Evolutionary conservation across 257 asterid species (phyloP).

Genomic region (Petunia axillaris): DNA sequence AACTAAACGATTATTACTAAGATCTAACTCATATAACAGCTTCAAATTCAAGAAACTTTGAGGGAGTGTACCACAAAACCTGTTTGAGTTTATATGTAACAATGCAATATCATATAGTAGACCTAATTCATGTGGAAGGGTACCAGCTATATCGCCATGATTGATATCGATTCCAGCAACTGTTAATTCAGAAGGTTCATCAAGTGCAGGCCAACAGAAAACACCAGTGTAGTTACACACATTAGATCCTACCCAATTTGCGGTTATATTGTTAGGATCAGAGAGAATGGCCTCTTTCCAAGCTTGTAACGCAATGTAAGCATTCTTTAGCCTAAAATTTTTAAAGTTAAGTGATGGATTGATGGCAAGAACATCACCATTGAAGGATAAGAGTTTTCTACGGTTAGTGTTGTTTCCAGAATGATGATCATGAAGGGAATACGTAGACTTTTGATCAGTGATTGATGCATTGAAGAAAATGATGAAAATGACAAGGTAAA

Average conservation of each 20-base stretch:
- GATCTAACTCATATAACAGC: constrained; percentile 62
- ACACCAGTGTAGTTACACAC: constrained; percentile 71
- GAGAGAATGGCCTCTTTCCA: constrained; percentile 65
- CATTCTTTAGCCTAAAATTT: constrained; percentile 55
- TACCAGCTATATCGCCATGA: constrained; percentile 62
- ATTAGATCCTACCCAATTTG: constrained; percentile 57
- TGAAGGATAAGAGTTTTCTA: constrained; percentile 45
- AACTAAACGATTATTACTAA: constrained; percentile 60
- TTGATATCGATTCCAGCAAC: constrained; percentile 71
- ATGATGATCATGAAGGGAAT: neutral
- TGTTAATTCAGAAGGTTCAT: constrained; percentile 45
- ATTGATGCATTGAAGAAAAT: constrained; percentile 31
- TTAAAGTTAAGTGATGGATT: constrained; percentile 44
- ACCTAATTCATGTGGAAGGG: constrained; percentile 61
- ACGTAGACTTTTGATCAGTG: constrained; percentile 5
- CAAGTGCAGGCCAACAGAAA: constrained; percentile 62
- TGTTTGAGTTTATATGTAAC: constrained; percentile 62
- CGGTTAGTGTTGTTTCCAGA: constrained; percentile 20
- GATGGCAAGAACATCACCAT: constrained; percentile 52
- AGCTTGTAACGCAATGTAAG: constrained; percentile 69
- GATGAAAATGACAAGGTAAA: constrained; percentile 33
- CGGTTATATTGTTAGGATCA: constrained; percentile 56
- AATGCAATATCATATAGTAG: constrained; percentile 58
- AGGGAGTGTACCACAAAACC: constrained; percentile 65
- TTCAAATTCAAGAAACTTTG: constrained; percentile 51